Conservation (phyloP, 2,329 filamentous ascomycete species). For the Diaporthe eres region DNA sequence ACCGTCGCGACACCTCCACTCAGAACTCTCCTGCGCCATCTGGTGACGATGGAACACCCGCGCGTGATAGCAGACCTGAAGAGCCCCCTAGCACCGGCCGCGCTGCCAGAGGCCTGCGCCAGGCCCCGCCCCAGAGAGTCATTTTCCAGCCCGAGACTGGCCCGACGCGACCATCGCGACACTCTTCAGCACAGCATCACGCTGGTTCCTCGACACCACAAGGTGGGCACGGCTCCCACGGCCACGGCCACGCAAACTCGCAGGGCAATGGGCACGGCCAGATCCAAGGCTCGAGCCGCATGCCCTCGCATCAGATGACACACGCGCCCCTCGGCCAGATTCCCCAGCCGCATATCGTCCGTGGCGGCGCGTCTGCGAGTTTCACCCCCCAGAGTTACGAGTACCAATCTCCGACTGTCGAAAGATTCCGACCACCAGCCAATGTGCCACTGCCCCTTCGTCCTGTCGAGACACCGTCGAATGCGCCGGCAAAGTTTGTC, state of each 20-base stretch:
- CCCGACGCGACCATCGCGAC: slow-evolving; percentile 74
- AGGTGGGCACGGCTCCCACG: slow-evolving; percentile 46
- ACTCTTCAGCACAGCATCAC: slow-evolving; percentile 63
- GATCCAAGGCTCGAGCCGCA: slow-evolving; percentile 32
- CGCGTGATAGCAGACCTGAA: slow-evolving; percentile 64
- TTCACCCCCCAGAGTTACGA: slow-evolving; percentile 71
- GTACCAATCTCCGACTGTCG: slow-evolving; percentile 71
- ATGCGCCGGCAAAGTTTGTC: slow-evolving; percentile 78
- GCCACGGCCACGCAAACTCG: slow-evolving; percentile 48
- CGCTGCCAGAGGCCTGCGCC: slow-evolving; percentile 77
- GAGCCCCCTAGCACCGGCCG: slow-evolving; percentile 68
- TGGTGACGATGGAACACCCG: slow-evolving; percentile 71
- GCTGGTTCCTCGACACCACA: slow-evolving; percentile 47
- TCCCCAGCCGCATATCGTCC: slow-evolving; percentile 47
- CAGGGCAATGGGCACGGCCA: slow-evolving; percentile 38
- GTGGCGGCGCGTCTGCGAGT: slow-evolving; percentile 59
- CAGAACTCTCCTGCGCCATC: slow-evolving; percentile 71
- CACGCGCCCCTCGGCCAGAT: slow-evolving; percentile 46
- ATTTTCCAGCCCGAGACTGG: slow-evolving; percentile 87
- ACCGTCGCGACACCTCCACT: slow-evolving; percentile 64
- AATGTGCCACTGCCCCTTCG: slow-evolving; percentile 76
- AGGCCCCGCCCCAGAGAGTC: slow-evolving; percentile 87
- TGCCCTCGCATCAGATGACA: slow-evolving; percentile 37
- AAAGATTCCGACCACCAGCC: slow-evolving; percentile 78
- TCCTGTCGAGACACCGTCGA: slow-evolving; percentile 81